Evolutionary conservation across 306 rosid species (phyloP), one percentile per base, ranked within the genome.

Genomic region (Sechiopsis laciniata): DNA sequence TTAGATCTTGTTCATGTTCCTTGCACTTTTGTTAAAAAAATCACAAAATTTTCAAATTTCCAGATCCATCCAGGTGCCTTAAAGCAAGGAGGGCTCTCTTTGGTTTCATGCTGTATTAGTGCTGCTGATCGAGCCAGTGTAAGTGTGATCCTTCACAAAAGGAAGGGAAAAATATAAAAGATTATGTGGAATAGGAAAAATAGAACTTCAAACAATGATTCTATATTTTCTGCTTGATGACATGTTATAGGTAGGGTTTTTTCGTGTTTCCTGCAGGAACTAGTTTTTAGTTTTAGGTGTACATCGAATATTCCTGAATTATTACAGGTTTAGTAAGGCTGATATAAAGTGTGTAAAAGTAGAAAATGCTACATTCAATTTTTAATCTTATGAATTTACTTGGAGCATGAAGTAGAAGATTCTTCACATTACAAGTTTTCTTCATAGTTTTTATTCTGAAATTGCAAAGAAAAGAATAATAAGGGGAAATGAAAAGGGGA

Each of bases 51-150:
- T 71, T 58, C 65, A 75, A 54, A 77, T 77, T 77, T 83, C 73
- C 90, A 93, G 98, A 88, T 93, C 78, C 98, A 93, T 87, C 98
- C 98, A 1, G 90, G 90, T 45, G 91, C 97, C 84, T 78, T 87
- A 57, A 86, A 85, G 87, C 83, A 82, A 80, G 98, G 98, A 75
- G 98, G 97, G 77, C 76, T 82, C 75, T 95, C 97, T 20, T 87
- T 93, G 90, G 88, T 93, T 80, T 85, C 91, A 20, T 86, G 96
- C 79, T 90, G 97, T 84, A 83, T 93, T 73, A 74, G 96, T 79
- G 98, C 98, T 78, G 96, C 98, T 67, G 83, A 88, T 74, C 93
- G 83, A 81, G 96, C 97, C 80, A 83, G 82, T 75, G 98, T 90
- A 87, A 87, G 98, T 79, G 77, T 69, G 51, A 73, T 78, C 64